Evolutionary conservation across 495 filamentous ascomycete species (phyloP).

Genomic region (Penicillium egyptiacum): DNA sequence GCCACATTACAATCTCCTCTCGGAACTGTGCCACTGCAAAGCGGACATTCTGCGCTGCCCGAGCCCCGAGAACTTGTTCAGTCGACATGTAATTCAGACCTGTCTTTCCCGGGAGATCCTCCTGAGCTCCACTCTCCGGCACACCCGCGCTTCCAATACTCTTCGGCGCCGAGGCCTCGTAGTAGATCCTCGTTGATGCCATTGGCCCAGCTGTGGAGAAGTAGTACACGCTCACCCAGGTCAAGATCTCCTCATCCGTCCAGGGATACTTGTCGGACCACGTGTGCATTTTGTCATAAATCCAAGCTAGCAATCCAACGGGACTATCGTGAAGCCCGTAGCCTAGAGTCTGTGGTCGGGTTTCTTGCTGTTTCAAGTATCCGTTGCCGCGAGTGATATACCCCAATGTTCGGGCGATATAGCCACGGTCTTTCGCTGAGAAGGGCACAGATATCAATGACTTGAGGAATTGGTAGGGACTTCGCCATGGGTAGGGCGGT

Average conservation of each 20-base stretch:
- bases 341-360: conserved; percentile 51
- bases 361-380: conserved; percentile 48
- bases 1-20: conserved; percentile 44
- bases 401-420: conserved; percentile 31
- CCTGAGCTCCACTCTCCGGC: conserved; percentile 11
- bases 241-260: conserved; percentile 56
- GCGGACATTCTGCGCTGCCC: conserved; percentile 31
- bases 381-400: conserved; percentile 42
- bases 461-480: conserved; percentile 36
- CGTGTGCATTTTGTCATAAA: conserved; percentile 53
- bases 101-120: conserved; percentile 3
- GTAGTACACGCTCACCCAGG: conserved; percentile 55
- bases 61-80: conserved; percentile 14
- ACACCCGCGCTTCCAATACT: conserved; percentile 13
- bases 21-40: conserved; percentile 47
- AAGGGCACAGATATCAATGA: conserved; percentile 39
- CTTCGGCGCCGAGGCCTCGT: conserved; percentile 38
- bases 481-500: conserved; percentile 36
- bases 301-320: conserved; percentile 53
- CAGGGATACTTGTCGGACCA: conserved; percentile 54
- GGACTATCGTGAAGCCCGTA: conserved; percentile 54
- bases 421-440: conserved; percentile 33
- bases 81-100: conserved; percentile 20
- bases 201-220: conserved; percentile 53
- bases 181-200: conserved; percentile 52